These are phyloP conservation scores for Yarrowia galli DNA, from an alignment of 1,139 yeast species.

Conservation along the genomic window DNA sequence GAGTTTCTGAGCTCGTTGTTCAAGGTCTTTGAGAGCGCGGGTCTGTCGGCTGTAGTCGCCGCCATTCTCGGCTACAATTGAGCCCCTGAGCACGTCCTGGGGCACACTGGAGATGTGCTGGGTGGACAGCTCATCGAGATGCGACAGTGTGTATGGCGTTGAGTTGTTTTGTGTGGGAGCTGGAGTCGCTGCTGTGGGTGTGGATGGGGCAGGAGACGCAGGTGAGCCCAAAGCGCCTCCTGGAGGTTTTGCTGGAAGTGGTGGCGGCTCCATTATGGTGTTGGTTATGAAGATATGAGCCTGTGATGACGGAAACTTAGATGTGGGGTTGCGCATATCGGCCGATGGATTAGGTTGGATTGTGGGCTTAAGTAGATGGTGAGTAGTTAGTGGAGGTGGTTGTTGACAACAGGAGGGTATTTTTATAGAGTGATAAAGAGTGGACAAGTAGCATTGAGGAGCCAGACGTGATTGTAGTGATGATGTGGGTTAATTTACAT, in stretches of 20 bases:
- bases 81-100: constrained; percentile 19
- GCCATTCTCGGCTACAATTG: constrained; percentile 25
- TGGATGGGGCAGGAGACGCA: constrained; percentile 9
- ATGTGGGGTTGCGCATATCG: constrained; percentile 20
- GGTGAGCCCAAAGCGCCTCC: constrained; percentile 15
- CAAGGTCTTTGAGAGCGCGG: constrained; percentile 24
- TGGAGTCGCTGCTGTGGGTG: constrained; percentile 1
- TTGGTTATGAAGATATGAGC: background rate
- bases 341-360: background rate
- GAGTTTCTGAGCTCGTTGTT: constrained; percentile 43
- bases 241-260: constrained; percentile 31
- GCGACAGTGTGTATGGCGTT: background rate
- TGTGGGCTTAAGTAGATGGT: background rate
- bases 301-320: background rate
- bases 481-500: no score
- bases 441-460: no score
- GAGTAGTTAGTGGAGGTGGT: background rate
- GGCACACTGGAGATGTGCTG: constrained; percentile 11
- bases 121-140: constrained; percentile 25
- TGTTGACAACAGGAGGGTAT: no score
- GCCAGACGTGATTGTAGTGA: no score
- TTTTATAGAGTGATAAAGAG: no score
- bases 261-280: constrained; percentile 32
- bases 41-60: constrained; percentile 23
- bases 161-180: constrained; percentile 12